Percentiles rank a stretch among this genome's conserved stretches.
These are phyloP conservation scores for Piper betle DNA, from an alignment of 164 flowering plant genomes.

Conservation along the genomic window DNA sequence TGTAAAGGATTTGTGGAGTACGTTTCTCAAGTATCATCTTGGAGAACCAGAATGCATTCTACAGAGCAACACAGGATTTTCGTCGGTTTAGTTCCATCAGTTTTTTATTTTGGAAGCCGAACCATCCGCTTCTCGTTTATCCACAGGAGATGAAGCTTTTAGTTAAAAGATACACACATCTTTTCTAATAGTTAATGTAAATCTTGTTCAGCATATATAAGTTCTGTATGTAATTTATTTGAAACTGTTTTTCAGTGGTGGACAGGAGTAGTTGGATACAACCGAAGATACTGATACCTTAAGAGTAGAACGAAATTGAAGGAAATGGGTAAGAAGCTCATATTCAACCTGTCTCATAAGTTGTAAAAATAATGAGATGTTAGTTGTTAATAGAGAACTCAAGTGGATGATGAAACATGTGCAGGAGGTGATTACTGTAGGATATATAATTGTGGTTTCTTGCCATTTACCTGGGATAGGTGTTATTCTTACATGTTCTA, in stretches of 20 bases:
- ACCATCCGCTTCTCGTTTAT: constrained; percentile 5
- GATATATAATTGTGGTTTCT: no score
- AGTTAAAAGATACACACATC: background rate
- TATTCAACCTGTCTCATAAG: background rate
- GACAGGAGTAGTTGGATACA: constrained; percentile 4
- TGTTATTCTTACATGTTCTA: no score
- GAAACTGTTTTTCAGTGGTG: constrained; percentile 7
- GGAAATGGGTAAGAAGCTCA: background rate
- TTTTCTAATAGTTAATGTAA: constrained; percentile 3
- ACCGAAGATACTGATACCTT: constrained; percentile 1
- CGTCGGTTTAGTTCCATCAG: constrained; percentile 1
- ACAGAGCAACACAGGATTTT: constrained; percentile 5
- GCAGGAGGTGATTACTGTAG: no score
- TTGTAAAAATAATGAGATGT: background rate
- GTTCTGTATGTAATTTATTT: constrained; percentile 9
- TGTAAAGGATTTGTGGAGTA: constrained; percentile 19
- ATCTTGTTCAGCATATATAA: constrained; percentile 10
- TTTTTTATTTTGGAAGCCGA: background rate
- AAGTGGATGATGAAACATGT: no score
- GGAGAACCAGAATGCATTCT: background rate
- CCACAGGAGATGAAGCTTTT: constrained; percentile 1
- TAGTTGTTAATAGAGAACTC: no score
- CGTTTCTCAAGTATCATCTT: background rate
- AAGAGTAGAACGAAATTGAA: no score
- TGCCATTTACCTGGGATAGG: no score